Conservation (phyloP, 1,284 basidiomycete species). For the Malassezia japonica region DNA sequence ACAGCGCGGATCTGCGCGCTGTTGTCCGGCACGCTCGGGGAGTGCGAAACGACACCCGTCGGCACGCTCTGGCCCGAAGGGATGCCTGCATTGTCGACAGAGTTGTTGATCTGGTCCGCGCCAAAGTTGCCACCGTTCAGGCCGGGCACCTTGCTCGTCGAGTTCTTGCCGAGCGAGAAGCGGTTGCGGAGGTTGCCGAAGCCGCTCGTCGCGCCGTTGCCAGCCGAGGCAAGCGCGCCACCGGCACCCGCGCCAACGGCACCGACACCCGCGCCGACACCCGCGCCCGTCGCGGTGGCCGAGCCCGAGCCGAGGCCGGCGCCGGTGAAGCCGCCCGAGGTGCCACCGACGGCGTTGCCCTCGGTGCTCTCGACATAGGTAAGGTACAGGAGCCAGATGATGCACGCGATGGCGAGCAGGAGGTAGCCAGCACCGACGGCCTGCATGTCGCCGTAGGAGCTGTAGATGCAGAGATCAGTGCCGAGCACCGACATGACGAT, state of each 20-base stretch:
- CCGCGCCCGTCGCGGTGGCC: conserved; percentile 59
- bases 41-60: conserved; percentile 1
- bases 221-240: not conserved
- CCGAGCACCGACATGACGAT: conserved; percentile 70
- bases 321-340: conserved; percentile 49
- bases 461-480: conserved; percentile 54
- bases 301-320: conserved; percentile 52
- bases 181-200: conserved; percentile 20
- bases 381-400: conserved; percentile 91
- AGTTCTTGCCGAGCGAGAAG: conserved; percentile 10
- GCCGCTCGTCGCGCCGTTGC: not conserved
- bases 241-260: conserved; percentile 20
- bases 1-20: not conserved
- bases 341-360: conserved; percentile 54
- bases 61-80: not conserved
- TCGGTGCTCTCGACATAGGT: conserved; percentile 81
- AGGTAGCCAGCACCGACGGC: conserved; percentile 90
- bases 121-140: not conserved
- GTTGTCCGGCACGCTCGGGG: not conserved
- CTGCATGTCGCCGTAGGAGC: conserved; percentile 14
- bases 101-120: not conserved
- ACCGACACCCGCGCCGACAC: conserved; percentile 49
- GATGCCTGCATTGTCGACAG: not conserved
- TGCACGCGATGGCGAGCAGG: conserved; percentile 69
- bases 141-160: not conserved